A percentile compares a stretch with the other conserved stretches of the same genome.
Evolutionary conservation across 805 yeast species (phyloP).

Genomic region (Monosporozyma aerobia): DNA sequence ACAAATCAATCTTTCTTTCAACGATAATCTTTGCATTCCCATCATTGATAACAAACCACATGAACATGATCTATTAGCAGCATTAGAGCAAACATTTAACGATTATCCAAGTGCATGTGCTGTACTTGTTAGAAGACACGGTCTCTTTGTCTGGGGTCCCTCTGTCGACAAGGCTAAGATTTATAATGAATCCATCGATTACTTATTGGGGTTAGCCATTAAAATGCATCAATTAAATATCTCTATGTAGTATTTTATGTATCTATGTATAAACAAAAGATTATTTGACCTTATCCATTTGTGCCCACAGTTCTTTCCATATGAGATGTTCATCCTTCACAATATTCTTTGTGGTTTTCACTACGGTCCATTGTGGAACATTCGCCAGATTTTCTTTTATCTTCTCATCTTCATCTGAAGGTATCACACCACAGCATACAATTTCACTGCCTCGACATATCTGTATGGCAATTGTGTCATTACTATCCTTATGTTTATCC

Average conservation of each 20-base stretch:
- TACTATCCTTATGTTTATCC: conserved; percentile 12
- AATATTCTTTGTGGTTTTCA: conserved; percentile 21
- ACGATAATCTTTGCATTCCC: conserved; percentile 73
- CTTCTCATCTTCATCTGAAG: not conserved
- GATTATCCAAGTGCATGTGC: conserved; percentile 75
- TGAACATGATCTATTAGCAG: conserved; percentile 71
- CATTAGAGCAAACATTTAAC: conserved; percentile 53
- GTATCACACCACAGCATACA: conserved; percentile 22
- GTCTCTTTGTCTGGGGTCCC: conserved; percentile 95
- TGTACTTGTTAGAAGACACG: conserved; percentile 85
- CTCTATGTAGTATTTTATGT: not conserved
- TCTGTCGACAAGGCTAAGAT: conserved; percentile 87
- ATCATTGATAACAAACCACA: conserved; percentile 85
- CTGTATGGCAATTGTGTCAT: conserved; percentile 6
- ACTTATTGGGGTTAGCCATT: conserved; percentile 73
- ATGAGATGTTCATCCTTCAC: conserved; percentile 20
- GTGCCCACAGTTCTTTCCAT: conserved; percentile 19
- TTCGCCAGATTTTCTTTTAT: not conserved
- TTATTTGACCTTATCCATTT: not conserved
- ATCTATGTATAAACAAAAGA: not conserved
- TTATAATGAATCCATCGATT: conserved; percentile 88
- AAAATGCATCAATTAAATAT: conserved; percentile 53
- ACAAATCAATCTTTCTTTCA: conserved; percentile 56
- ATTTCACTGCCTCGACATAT: conserved; percentile 27
- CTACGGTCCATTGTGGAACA: conserved; percentile 2